Conservation (phyloP, 1,284 basidiomycete genomes). For the Cutaneotrichosporon mucoides region DNA sequence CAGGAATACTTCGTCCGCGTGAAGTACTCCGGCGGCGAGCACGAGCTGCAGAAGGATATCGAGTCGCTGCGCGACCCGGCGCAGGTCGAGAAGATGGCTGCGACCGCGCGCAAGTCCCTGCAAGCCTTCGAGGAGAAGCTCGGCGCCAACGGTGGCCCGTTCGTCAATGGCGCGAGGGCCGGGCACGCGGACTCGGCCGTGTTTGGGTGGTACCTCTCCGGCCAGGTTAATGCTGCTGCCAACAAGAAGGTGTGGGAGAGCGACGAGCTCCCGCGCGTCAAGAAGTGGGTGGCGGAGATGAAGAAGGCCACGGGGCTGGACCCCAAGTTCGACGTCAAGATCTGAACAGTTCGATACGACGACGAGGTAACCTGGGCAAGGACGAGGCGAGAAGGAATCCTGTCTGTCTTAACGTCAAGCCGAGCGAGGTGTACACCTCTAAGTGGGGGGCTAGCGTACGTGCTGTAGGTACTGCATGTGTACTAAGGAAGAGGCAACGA, state of each 20-base stretch:
- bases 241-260: neutral
- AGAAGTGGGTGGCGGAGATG: neutral
- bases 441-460: too few species aligned
- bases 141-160: neutral
- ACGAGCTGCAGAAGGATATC: neutral
- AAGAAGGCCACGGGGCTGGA: neutral
- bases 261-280: neutral
- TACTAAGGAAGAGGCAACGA: too few species aligned
- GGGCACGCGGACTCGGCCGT: slow-evolving; percentile 16
- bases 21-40: slow-evolving; percentile 22
- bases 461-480: too few species aligned
- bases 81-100: neutral
- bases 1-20: slow-evolving; percentile 23
- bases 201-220: slow-evolving; percentile 16
- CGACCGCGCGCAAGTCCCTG: neutral
- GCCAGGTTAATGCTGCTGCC: neutral
- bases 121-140: neutral
- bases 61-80: neutral
- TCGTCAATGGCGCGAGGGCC: slow-evolving; percentile 11
- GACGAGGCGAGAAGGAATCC: too few species aligned
- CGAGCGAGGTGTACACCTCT: too few species aligned
- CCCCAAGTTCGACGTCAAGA: too few species aligned
- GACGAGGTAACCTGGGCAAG: too few species aligned
- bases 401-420: too few species aligned
- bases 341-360: too few species aligned